These are phyloP conservation scores for Tausonia pullulans DNA, from an alignment of 1,284 basidiomycete genomes.

Conservation along the genomic window DNA sequence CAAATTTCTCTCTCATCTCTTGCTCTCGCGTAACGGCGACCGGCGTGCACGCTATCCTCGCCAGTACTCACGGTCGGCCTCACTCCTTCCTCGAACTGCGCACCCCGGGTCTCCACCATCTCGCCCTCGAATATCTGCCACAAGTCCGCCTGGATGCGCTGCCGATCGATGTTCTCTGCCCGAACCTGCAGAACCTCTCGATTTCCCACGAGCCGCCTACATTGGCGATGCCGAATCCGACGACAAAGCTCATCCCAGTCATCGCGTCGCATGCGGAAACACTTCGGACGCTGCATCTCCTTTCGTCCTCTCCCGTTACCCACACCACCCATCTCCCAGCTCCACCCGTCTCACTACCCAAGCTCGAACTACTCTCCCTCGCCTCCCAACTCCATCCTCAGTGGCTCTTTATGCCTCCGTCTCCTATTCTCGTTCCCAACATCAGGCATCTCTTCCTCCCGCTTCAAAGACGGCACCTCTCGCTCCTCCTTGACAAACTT, in stretches of 20 bases:
- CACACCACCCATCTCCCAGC: conserved; percentile 28
- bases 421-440: not conserved
- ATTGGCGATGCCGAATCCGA: not conserved
- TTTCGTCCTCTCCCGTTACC: not conserved
- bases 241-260: not conserved
- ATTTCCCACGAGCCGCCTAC: not conserved
- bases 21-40: not conserved
- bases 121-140: conserved; percentile 5
- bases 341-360: conserved; percentile 5
- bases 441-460: conserved; percentile 2
- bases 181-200: not conserved
- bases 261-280: not conserved
- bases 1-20: not conserved
- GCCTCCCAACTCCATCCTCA: conserved; percentile 29
- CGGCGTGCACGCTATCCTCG: conserved; percentile 2
- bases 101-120: not conserved
- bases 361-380: conserved; percentile 23
- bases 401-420: conserved; percentile 19
- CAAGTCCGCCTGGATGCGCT: not conserved
- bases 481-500: conserved; percentile 22
- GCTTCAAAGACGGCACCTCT: conserved; percentile 24
- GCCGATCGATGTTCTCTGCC: not conserved
- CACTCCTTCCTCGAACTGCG: too few relatives aligned
- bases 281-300: conserved; percentile 1
- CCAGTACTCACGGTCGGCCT: not conserved